A percentile compares a stretch with the other conserved stretches of the same genome.
These are phyloP conservation scores for Hygrocybe coccinea DNA, from an alignment of 768 basidiomycete genomes.

Conservation along the genomic window DNA sequence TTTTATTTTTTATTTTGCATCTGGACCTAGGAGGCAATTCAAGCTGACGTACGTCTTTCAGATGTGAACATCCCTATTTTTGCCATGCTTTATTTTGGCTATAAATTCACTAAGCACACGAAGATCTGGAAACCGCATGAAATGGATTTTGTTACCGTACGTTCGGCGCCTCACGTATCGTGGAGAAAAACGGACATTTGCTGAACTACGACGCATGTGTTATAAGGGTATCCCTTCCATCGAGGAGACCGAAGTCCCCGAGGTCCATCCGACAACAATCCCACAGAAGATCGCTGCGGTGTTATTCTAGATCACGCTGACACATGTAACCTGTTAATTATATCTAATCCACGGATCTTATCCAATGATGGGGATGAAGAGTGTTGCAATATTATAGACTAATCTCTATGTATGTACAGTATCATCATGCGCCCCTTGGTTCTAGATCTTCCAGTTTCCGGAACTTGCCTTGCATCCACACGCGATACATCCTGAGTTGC, in stretches of 20 bases:
- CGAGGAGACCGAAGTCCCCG: slow-evolving; percentile 62
- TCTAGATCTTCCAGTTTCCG: slow-evolving; percentile 39
- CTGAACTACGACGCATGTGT: not conserved
- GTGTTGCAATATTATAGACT: too few species aligned
- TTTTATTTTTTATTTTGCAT: not conserved
- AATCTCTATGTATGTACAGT: too few species aligned
- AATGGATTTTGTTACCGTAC: slow-evolving; percentile 68
- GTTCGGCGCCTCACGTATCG: slow-evolving; percentile 17
- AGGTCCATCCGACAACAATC: slow-evolving; percentile 46
- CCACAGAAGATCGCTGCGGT: slow-evolving; percentile 44
- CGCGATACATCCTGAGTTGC: slow-evolving; percentile 94
- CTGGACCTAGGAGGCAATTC: not conserved
- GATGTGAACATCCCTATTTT: slow-evolving; percentile 50
- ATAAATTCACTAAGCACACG: slow-evolving; percentile 39
- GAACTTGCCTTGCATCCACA: slow-evolving; percentile 91
- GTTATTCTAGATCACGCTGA: slow-evolving; percentile 41
- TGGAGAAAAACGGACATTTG: too few species aligned
- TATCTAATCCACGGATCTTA: not conserved
- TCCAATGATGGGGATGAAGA: slow-evolving; percentile 18
- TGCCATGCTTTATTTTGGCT: slow-evolving; percentile 39
- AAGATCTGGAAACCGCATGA: slow-evolving; percentile 52
- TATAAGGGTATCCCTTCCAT: slow-evolving; percentile 58
- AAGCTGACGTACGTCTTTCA: slow-evolving; percentile 9
- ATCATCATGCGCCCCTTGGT: not conserved
- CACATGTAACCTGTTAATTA: not conserved